phyloP scores from a whole-genome alignment of 1,284 basidiomycete genomes.

The Wolfiporia cocos region DNA sequence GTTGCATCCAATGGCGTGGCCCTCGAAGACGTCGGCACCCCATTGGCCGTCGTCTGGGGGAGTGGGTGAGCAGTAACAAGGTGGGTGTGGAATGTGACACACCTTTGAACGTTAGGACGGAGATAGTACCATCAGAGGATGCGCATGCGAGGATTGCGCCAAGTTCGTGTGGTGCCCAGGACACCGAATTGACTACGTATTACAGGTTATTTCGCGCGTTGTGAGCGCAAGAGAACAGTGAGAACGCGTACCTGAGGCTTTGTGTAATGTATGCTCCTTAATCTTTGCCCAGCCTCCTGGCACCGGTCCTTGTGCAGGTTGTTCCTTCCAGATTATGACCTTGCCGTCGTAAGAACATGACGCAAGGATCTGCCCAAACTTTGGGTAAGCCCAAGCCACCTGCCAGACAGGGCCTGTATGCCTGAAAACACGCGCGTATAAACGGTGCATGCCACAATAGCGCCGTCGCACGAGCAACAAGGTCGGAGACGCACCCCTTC shows the following conservation, averaged over 20 bases:
- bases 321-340: slow-evolving; percentile 98
- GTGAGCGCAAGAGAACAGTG: background rate
- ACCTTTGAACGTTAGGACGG: slow-evolving; percentile 97
- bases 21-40: slow-evolving; percentile 93
- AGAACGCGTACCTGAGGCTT: slow-evolving; percentile 71
- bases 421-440: slow-evolving; percentile 33
- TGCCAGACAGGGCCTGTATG: slow-evolving; percentile 99
- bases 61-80: background rate
- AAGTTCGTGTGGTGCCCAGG: slow-evolving; percentile 97
- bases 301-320: slow-evolving; percentile 45
- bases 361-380: slow-evolving; percentile 93
- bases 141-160: slow-evolving; percentile 97
- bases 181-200: slow-evolving; percentile 85
- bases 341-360: slow-evolving; percentile 98
- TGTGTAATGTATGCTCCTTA: slow-evolving; percentile 94
- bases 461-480: too few species aligned
- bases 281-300: slow-evolving; percentile 84
- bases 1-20: slow-evolving; percentile 95
- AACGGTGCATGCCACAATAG: background rate
- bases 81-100: background rate
- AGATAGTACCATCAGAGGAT: slow-evolving; percentile 97
- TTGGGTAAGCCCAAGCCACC: slow-evolving; percentile 98
- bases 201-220: background rate
- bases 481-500: slow-evolving; percentile 63
- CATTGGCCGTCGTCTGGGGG: slow-evolving; percentile 89